phyloP scores from a whole-genome alignment of 2,329 filamentous ascomycete species.

The Niveomyces coronatus region DNA sequence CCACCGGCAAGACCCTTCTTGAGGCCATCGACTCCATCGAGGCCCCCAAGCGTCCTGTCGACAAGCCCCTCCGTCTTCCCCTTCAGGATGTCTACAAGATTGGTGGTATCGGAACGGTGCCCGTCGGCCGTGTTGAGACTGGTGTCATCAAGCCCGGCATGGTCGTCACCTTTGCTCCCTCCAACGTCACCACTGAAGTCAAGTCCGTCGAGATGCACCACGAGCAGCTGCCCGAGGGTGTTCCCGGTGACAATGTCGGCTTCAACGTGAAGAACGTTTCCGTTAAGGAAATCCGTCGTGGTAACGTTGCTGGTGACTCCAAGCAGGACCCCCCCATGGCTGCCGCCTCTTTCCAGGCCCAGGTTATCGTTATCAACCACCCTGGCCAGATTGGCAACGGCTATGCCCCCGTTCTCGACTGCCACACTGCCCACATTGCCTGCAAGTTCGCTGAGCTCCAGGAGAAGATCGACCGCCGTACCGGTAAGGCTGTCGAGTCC shows the following conservation, averaged over 20 bases:
- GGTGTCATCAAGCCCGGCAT: slow-evolving; percentile 85
- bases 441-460: slow-evolving; percentile 99
- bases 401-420: slow-evolving; percentile 98
- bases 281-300: slow-evolving; percentile 99
- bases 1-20: slow-evolving; percentile 91
- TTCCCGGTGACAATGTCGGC: slow-evolving; percentile 99
- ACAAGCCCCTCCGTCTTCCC: slow-evolving; percentile 99
- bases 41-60: slow-evolving; percentile 80
- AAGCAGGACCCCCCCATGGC: slow-evolving; percentile 96
- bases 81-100: slow-evolving; percentile 99
- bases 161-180: slow-evolving; percentile 97
- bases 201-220: slow-evolving; percentile 99
- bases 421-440: slow-evolving; percentile 99
- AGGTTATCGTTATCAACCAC: slow-evolving; percentile 99
- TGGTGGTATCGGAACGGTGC: slow-evolving; percentile 98
- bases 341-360: slow-evolving; percentile 92
- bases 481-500: slow-evolving; percentile 90
- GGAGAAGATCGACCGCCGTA: slow-evolving; percentile 99
- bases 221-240: slow-evolving; percentile 93
- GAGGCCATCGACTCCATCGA: slow-evolving; percentile 98
- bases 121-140: slow-evolving; percentile 99
- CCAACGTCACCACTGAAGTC: slow-evolving; percentile 99
- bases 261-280: slow-evolving; percentile 99
- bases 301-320: slow-evolving; percentile 99
- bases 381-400: slow-evolving; percentile 98